Base-by-base conservation (phyloP, 371 early-diverging fungal genomes). In the Mucor plumbeus region DNA sequence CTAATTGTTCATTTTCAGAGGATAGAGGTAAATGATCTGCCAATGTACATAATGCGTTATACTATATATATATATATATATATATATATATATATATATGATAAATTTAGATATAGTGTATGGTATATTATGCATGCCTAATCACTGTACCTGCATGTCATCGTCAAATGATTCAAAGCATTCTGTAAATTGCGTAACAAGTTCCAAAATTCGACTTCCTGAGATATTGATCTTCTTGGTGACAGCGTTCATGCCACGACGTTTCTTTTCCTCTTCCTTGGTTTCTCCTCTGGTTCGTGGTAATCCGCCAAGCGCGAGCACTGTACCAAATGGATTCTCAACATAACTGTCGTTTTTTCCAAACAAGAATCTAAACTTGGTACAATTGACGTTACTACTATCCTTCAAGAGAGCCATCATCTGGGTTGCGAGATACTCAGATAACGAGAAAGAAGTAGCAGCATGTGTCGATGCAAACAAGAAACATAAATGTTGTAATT, bases 201-300 rank as follows among this genome's bases (percentile, higher is more conserved):
- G 38, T 53, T 86, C 86, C 6, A 85, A 40, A 7, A 77, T 76
- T 21, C 88, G 72, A 31, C 82, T 77, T 26, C 66, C 73, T 1
- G 87, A 85, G 7, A 88, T 66, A 1, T 65, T 66, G 1, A 80
- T 76, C 48, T 73, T 78, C 64, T 79, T 85, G 9, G 80, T 79
- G 1, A 88, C 74, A 4, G 86, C 79, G 47, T 77, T 83, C 73
- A 86, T 72, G 9, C 88, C 88, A 58, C 88, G 83, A 19, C 87
- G 83, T 47, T 74, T 80, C 34, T 65, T 68, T 53, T 66, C 79
- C 17, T 36, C 56, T 36, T 26, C 21, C 38, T 55, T 48, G 35
- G 15, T 8, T 21, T 62, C 61, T 11, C 58, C 34, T 13, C n/a
- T 67, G 1, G 59, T 63, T 19, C 17, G 0, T 1, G 78, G 72